Evolutionary conservation across 2,329 filamentous ascomycete genomes (phyloP).

Genomic region (Ophiostoma himal-ulmi): DNA sequence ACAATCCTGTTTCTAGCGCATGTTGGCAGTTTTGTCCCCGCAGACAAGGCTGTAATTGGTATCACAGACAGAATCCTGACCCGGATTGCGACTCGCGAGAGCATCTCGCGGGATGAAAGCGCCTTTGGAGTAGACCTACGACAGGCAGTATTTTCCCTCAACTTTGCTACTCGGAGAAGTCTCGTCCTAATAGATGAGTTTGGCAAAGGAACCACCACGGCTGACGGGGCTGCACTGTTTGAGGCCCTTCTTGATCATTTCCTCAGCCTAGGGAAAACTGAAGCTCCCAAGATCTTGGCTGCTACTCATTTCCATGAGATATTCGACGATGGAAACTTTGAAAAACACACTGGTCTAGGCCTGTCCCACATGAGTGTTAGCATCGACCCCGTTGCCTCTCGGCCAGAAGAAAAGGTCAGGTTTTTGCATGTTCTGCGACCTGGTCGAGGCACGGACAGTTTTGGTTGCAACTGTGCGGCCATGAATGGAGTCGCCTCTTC

Average conservation of each 20-base stretch:
- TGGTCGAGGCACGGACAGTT: conserved; percentile 72
- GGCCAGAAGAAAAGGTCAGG: conserved; percentile 57
- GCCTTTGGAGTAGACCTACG: conserved; percentile 74
- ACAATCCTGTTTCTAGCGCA: conserved; percentile 90
- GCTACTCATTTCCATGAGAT: conserved; percentile 67
- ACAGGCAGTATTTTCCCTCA: conserved; percentile 73
- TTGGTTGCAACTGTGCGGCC: conserved; percentile 77
- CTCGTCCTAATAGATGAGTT: conserved; percentile 93
- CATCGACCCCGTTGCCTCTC: conserved; percentile 47
- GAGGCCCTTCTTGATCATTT: conserved; percentile 55
- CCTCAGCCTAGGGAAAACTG: conserved; percentile 38
- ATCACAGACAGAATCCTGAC: conserved; percentile 91
- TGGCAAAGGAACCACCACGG: conserved; percentile 56
- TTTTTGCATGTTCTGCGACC: conserved; percentile 66
- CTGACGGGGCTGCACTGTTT: conserved; percentile 55
- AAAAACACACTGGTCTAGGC: conserved; percentile 43
- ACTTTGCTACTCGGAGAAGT: conserved; percentile 67
- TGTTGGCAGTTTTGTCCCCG: conserved; percentile 86
- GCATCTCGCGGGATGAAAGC: conserved; percentile 53
- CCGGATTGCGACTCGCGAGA: conserved; percentile 69
- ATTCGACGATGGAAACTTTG: conserved; percentile 58
- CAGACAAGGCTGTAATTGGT: conserved; percentile 67
- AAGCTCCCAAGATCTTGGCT: conserved; percentile 51
- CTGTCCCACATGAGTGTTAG: conserved; percentile 69
- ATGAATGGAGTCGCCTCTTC: conserved; percentile 73